Percentiles rank a stretch among this genome's conserved stretches.
Conservation (phyloP, 2,329 filamentous ascomycete genomes). For the Scopulariopsis brevicaulis region DNA sequence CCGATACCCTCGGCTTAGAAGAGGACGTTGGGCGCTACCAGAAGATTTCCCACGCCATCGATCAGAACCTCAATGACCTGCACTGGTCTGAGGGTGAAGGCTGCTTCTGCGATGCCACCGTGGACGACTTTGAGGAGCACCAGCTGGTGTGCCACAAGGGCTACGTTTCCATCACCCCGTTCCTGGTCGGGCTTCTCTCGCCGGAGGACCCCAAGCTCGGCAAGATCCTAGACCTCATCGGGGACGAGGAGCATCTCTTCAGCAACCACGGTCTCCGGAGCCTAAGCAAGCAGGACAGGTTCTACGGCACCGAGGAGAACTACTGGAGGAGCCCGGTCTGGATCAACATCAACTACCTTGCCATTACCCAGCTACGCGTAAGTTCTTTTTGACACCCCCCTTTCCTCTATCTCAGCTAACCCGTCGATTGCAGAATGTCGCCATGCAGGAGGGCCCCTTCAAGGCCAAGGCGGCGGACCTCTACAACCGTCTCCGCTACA, state of each 20-base stretch:
- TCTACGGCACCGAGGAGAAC: constrained; percentile 87
- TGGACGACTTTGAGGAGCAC: constrained; percentile 91
- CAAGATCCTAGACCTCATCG: constrained; percentile 65
- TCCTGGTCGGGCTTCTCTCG: constrained; percentile 71
- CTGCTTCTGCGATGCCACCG: constrained; percentile 87
- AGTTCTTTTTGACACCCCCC: constrained; percentile 17
- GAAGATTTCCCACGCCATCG: constrained; percentile 64
- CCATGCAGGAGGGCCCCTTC: constrained; percentile 55
- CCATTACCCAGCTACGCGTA: constrained; percentile 67
- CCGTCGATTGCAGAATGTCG: constrained; percentile 41
- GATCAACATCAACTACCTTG: constrained; percentile 94
- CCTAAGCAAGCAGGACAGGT: constrained; percentile 69
- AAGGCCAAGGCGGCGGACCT: constrained; percentile 56
- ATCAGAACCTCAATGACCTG: constrained; percentile 78
- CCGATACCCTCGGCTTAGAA: constrained; percentile 57
- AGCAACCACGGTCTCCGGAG: constrained; percentile 81
- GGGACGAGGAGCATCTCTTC: constrained; percentile 78
- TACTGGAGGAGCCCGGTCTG: constrained; percentile 94
- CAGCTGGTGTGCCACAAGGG: constrained; percentile 89
- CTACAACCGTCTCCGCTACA: constrained; percentile 67
- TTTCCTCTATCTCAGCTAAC: constrained; percentile 1
- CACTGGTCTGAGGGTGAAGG: constrained; percentile 79
- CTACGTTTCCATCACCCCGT: constrained; percentile 88
- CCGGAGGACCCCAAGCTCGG: constrained; percentile 65
- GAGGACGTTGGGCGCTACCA: constrained; percentile 68